Percentiles rank a stretch among this genome's conserved stretches.
phyloP scores from a whole-genome alignment of 768 basidiomycete genomes.

The Candolleomyces aberdarensis region DNA sequence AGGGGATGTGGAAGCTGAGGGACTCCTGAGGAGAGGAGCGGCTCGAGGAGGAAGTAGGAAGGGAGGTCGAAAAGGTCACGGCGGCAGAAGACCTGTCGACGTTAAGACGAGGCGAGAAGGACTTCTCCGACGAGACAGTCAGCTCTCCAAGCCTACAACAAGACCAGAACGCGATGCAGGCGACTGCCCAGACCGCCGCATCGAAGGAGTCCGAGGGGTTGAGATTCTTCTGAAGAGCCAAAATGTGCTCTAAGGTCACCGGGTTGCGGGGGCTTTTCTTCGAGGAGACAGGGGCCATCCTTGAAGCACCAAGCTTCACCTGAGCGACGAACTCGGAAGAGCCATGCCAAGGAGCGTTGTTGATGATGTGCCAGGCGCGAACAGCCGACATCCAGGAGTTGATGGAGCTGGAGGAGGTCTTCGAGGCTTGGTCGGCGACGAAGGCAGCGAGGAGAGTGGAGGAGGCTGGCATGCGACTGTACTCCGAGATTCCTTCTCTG shows the following conservation, averaged over 20 bases:
- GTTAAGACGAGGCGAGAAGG: conserved; percentile 15
- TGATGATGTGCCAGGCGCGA: conserved; percentile 31
- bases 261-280: background rate
- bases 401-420: conserved; percentile 14
- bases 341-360: conserved; percentile 30
- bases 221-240: conserved; percentile 12
- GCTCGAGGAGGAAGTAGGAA: background rate
- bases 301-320: conserved; percentile 7
- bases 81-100: conserved; percentile 2
- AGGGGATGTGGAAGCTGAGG: conserved; percentile 27
- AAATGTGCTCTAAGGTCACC: background rate
- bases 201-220: conserved; percentile 13
- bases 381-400: conserved; percentile 27
- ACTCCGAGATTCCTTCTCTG: conserved; percentile 16
- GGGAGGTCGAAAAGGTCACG: background rate
- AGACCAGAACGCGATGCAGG: conserved; percentile 30
- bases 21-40: background rate
- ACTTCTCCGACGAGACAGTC: background rate
- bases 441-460: conserved; percentile 26
- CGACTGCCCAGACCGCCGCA: conserved; percentile 29
- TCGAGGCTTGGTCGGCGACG: conserved; percentile 13
- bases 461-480: conserved; percentile 23
- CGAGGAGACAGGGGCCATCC: background rate
- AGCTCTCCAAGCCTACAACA: conserved; percentile 29
- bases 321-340: conserved; percentile 21